Base-by-base conservation (phyloP, 805 yeast species). In the Metschnikowia cerradonensis region DNA sequence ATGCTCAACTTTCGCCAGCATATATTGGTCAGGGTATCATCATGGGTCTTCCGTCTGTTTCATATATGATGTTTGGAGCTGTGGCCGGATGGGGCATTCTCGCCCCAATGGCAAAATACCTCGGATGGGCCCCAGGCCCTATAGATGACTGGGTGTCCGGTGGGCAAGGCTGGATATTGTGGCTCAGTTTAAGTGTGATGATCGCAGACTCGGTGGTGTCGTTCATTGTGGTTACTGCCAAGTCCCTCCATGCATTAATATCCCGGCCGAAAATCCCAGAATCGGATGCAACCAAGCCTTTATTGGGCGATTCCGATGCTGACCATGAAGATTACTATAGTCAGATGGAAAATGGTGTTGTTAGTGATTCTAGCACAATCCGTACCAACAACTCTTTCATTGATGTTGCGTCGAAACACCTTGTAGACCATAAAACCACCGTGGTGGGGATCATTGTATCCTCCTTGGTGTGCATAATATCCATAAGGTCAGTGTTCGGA, bases 21-120 rank as follows among this genome's bases (percentile, higher is more conserved):
- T 92, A 92, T 64, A 79, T 94, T 34, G 99, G 99, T 2, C 99
- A 92, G 67, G 99, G 99, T 3, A 90, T 94, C 38, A 92, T 92
- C 51, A 92, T 92, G 99, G 99, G 99, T 0, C 71, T 90, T 6
- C 88, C 91, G 1, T 90, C 98, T 0, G 95, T 90, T 0, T 77
- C 89, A 8, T 87, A 90, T 55, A 92, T 92, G 99, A 69, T 92
- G 39, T 78, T 90, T 58, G 99, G 99, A 2, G 83, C 96, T 20
- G 55, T 92, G 1, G 62, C 91, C 4, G 99, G 99, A 0, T 92
- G 99, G 99, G 96, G 81, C 0, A 68, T 92, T 1, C 70, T 92
- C n/a, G 92, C 94, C 0, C 97, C 97, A 3, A 52, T 88, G 52
- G 83, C 95, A 1, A 77, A 84, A 51, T 56, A 72, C 48, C 65